phyloP scores from a whole-genome alignment of 805 yeast species.

The Starmera caribaea region DNA sequence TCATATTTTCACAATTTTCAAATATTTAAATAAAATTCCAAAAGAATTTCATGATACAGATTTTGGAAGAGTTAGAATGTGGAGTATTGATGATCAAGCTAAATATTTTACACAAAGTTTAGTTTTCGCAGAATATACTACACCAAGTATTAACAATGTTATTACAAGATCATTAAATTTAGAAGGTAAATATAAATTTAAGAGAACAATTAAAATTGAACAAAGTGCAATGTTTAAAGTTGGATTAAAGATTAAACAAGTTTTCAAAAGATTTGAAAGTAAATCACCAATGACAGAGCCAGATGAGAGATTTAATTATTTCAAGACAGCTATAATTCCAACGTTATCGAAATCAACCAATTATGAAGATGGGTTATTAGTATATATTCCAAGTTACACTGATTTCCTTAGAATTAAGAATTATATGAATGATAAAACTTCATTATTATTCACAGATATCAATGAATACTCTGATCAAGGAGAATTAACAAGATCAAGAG shows the following conservation, averaged over 20 bases:
- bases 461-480: conserved; percentile 77
- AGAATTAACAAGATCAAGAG: conserved; percentile 62
- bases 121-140: conserved; percentile 61
- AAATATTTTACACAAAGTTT: conserved; percentile 66
- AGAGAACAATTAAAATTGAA: conserved; percentile 32
- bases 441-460: conserved; percentile 54
- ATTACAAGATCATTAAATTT: conserved; percentile 42
- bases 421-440: conserved; percentile 45
- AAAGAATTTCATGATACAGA: conserved; percentile 75
- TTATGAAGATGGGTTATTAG: conserved; percentile 63
- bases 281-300: conserved; percentile 56
- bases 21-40: conserved; percentile 69
- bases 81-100: conserved; percentile 83
- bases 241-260: conserved; percentile 58
- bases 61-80: conserved; percentile 84
- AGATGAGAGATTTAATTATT: conserved; percentile 72
- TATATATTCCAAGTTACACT: conserved; percentile 78
- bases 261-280: conserved; percentile 62
- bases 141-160: conserved; percentile 75
- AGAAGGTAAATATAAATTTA: conserved; percentile 51
- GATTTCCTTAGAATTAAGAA: conserved; percentile 78
- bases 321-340: conserved; percentile 66
- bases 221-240: conserved; percentile 51
- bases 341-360: conserved; percentile 50
- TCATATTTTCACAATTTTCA: conserved; percentile 59